Conservation (phyloP, 2,329 filamentous ascomycete genomes). For the Blumeriella jaapii region DNA sequence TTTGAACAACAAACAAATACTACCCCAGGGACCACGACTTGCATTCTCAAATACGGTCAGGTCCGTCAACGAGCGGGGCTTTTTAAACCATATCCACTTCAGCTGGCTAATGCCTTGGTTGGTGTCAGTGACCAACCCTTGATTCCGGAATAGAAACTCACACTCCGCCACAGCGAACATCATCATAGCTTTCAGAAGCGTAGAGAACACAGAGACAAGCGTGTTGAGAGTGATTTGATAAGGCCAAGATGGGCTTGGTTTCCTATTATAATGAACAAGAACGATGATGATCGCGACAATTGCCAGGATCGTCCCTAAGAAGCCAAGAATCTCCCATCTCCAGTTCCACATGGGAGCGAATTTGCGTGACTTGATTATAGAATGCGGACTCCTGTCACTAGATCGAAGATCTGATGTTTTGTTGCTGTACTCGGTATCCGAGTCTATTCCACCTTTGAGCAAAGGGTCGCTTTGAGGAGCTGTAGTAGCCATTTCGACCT, state of each 20-base stretch:
- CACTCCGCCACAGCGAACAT: conserved; percentile 4
- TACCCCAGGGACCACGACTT: conserved; percentile 1
- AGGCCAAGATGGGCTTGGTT: conserved; percentile 1
- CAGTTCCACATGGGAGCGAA: background rate
- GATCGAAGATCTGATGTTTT: too few relatives aligned
- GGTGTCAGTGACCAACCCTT: background rate
- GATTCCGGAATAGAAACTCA: background rate
- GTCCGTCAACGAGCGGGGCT: background rate
- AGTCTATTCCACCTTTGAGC: too few relatives aligned
- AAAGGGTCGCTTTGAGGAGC: too few relatives aligned
- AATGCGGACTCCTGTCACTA: too few relatives aligned
- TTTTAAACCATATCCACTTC: conserved; percentile 5
- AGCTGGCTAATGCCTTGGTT: conserved; percentile 2
- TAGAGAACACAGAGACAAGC: conserved; percentile 3
- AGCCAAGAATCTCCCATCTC: conserved; percentile 3
- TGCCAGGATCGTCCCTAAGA: background rate
- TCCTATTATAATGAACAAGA: conserved; percentile 2
- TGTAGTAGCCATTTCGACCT: too few relatives aligned
- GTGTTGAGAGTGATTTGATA: conserved; percentile 3
- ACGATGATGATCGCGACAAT: background rate
- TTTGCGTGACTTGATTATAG: too few relatives aligned
- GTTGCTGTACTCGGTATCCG: too few relatives aligned
- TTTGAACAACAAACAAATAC: background rate
- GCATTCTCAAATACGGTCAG: conserved; percentile 1
- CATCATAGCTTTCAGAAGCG: conserved; percentile 3